Evolutionary conservation across 129 eudicot genomes (phyloP).

Genomic region (Arctium lappa): DNA sequence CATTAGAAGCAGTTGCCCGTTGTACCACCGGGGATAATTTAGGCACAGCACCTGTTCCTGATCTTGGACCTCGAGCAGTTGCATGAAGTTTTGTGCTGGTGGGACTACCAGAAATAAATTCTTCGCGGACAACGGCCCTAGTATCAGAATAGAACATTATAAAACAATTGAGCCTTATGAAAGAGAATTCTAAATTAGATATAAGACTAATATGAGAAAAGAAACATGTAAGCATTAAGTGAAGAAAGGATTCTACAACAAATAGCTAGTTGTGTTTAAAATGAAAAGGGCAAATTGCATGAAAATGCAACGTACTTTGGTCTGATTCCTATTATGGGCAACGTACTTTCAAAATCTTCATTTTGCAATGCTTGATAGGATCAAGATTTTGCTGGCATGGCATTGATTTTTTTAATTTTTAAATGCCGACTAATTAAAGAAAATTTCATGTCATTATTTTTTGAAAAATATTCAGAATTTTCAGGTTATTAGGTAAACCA

Average conservation of each 20-base stretch:
- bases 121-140: slow-evolving; percentile 58
- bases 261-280: neutral
- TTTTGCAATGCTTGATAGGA: neutral
- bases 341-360: neutral
- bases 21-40: slow-evolving; percentile 50
- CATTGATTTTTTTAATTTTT: neutral
- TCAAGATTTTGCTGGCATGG: neutral
- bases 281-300: neutral
- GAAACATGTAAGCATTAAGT: neutral
- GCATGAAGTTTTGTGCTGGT: slow-evolving; percentile 50
- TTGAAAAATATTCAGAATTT: neutral
- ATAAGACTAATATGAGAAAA: neutral
- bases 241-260: neutral
- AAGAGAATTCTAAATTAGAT: neutral
- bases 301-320: neutral
- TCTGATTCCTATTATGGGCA: neutral
- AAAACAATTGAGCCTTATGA: neutral
- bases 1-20: slow-evolving; percentile 48
- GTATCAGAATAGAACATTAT: neutral
- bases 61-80: slow-evolving; percentile 62
- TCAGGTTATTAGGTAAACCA: too few species aligned
- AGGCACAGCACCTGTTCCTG: slow-evolving; percentile 45
- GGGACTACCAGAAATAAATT: slow-evolving; percentile 52
- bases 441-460: neutral
- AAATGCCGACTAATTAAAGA: neutral